phyloP scores from a whole-genome alignment of 495 filamentous ascomycete genomes.

The Mycothermus thermophilus region DNA sequence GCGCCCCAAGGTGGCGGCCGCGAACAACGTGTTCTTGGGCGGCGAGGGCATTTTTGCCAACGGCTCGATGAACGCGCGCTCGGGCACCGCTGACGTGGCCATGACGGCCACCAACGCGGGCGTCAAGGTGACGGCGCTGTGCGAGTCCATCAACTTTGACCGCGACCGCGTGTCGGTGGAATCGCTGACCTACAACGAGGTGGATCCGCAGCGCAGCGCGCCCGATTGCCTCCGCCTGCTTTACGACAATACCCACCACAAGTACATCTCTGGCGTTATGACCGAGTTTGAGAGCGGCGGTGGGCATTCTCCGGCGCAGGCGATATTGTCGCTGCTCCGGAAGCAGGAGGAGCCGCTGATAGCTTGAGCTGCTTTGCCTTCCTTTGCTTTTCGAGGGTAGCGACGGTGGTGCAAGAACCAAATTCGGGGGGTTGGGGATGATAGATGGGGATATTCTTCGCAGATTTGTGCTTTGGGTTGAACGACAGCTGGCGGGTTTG shows the following conservation, averaged over 20 bases:
- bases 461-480: too few species aligned
- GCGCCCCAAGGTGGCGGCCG: conserved; percentile 54
- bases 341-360: conserved; percentile 37
- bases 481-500: too few species aligned
- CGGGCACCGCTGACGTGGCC: conserved; percentile 81
- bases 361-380: too few species aligned
- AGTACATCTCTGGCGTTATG: conserved; percentile 75
- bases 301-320: conserved; percentile 72
- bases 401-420: neutral
- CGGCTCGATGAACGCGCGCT: conserved; percentile 70
- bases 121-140: conserved; percentile 77
- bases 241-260: conserved; percentile 88
- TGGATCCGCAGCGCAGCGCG: conserved; percentile 44
- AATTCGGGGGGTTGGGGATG: neutral
- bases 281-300: conserved; percentile 54
- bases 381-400: neutral
- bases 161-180: conserved; percentile 72
- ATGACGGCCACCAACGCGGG: conserved; percentile 62
- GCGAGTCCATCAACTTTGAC: conserved; percentile 92
- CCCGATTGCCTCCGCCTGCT: conserved; percentile 65
- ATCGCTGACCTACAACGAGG: conserved; percentile 85
- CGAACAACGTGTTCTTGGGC: conserved; percentile 71
- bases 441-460: too few species aligned
- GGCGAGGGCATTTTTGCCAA: conserved; percentile 86
- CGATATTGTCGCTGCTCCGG: conserved; percentile 46